Evolutionary conservation across 257 asterid species (phyloP), one percentile per base, ranked within the genome.

Genomic region (Cinchona pubescens): DNA sequence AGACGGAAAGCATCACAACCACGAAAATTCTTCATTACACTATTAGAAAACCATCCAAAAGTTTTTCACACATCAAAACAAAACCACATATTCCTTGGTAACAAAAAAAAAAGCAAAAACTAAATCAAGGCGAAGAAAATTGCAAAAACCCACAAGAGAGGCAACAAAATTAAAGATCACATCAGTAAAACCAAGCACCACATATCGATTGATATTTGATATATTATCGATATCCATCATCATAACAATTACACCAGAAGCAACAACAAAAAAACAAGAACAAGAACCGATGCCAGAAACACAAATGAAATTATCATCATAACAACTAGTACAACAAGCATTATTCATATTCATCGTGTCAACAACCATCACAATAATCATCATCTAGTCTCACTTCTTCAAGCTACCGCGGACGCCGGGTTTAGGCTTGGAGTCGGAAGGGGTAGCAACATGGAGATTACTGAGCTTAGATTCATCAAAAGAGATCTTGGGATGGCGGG

Each of bases 331-430:
- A 51, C 62, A 49, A 49, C n/a, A n/a, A n/a, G 18, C 3, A 75
- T 53, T 38, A 67, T 75, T 45, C 67, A 29, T 71, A 60, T 16
- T 59, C 40, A 18, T 40, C 34, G 53, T 49, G 45, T 10, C 45
- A 40, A 40, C 45, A 40, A 16, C 32, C 40, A 66, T 38, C 32
- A 30, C 42, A 6, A 34, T 23, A 18, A 19, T 13, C 64, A 49
- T 1, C 2, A 4, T 14, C 25, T 30, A 25, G 30, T 40, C 62
- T 85, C 85, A 90, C 88, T 92, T 90, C 89, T 92, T 92, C 69
- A 78, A 67, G 84, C 97, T 92, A 60, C 97, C 97, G 3, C 97
- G 97, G 45, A 92, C 16, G 23, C 97, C 97, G 4, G 97, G 92
- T 82, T 87, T 92, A 1, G 92, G 84, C 87, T 92, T 72, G 59